Conservation (phyloP, 305 asterid genomes). For the Coffea humblotiana region DNA sequence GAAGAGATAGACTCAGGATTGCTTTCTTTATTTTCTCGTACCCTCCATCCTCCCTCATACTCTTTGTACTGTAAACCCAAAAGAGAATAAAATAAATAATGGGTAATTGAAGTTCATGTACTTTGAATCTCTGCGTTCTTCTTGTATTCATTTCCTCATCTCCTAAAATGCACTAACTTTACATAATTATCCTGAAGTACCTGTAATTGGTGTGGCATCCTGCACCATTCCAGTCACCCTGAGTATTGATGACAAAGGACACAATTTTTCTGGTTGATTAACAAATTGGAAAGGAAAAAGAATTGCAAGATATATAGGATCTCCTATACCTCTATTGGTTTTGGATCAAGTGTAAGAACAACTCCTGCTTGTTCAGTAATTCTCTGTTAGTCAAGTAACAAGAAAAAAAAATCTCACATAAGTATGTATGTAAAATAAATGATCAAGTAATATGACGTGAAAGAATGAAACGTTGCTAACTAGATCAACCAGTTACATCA, state of each 20-base stretch:
- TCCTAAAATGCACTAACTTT: background rate
- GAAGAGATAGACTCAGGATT: constrained; percentile 78
- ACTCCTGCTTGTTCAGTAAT: constrained; percentile 98
- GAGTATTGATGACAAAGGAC: constrained; percentile 13
- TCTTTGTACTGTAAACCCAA: constrained; percentile 56
- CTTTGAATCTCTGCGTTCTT: background rate
- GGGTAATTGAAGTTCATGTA: background rate
- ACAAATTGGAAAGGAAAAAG: background rate
- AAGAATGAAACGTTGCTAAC: background rate
- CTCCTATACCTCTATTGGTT: constrained; percentile 73
- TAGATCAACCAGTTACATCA: background rate
- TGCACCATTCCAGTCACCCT: constrained; percentile 99
- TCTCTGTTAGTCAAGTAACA: constrained; percentile 54
- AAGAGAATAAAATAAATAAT: background rate
- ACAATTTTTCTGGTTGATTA: constrained; percentile 7
- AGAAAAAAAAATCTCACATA: constrained; percentile 1
- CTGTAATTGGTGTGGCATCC: constrained; percentile 96
- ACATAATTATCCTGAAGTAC: constrained; percentile 31
- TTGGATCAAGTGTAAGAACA: constrained; percentile 87
- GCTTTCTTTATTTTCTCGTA: constrained; percentile 90
- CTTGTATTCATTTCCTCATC: background rate
- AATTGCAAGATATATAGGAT: background rate
- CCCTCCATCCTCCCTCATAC: constrained; percentile 97
- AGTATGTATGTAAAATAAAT: background rate
- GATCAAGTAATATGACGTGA: background rate